phyloP scores from a whole-genome alignment of 345 rosid species.

The Heritiera littoralis region DNA sequence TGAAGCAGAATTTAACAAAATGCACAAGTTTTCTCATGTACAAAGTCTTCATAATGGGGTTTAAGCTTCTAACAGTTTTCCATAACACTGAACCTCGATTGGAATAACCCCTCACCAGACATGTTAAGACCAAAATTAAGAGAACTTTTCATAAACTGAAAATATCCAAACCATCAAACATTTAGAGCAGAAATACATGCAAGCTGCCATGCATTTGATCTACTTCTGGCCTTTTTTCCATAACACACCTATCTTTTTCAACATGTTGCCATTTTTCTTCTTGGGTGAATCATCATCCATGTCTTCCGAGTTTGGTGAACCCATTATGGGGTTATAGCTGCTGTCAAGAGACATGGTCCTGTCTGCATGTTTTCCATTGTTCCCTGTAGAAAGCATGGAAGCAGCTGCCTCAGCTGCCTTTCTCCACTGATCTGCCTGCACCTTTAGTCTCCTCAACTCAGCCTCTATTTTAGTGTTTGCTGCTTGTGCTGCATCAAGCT shows the following conservation, averaged over 20 bases:
- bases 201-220: neutral
- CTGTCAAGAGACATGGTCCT: conserved; percentile 59
- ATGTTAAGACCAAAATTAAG: neutral
- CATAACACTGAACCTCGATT: neutral
- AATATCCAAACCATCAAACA: neutral
- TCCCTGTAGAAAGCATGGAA: conserved; percentile 73
- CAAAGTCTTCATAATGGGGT: neutral
- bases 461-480: conserved; percentile 75
- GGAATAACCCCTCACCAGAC: neutral
- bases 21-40: neutral
- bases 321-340: conserved; percentile 43
- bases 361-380: conserved; percentile 66
- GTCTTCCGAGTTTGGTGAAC: conserved; percentile 76
- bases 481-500: conserved; percentile 74
- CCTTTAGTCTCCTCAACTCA: conserved; percentile 87
- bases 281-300: conserved; percentile 79
- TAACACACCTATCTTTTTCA: conserved; percentile 85
- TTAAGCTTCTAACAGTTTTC: neutral
- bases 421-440: conserved; percentile 97
- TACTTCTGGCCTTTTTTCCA: conserved; percentile 88
- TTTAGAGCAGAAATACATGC: neutral
- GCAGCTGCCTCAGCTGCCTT: conserved; percentile 99
- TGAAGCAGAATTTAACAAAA: neutral
- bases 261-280: conserved; percentile 90
- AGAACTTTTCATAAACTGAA: neutral